Evolutionary conservation across 75 land plant species (phyloP).

Genomic region (Larix kaempferi): DNA sequence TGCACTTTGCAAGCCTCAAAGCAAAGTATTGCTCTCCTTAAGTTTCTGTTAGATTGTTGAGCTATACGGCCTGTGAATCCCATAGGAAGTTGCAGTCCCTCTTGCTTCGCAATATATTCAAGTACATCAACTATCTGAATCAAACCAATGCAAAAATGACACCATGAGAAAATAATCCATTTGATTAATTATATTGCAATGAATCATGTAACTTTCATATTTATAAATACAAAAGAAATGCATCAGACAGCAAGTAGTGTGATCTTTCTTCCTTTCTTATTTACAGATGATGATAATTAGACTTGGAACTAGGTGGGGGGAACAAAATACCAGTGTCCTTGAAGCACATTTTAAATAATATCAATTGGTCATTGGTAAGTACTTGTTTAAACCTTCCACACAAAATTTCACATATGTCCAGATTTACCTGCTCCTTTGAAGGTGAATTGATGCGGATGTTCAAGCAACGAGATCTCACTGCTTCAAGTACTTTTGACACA

Average conservation of each 20-base stretch:
- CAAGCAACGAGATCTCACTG: slow-evolving; percentile 93
- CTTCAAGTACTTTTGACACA: slow-evolving; percentile 95
- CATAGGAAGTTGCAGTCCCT: slow-evolving; percentile 73
- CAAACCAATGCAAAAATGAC: background rate
- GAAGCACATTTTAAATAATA: slow-evolving; percentile 1
- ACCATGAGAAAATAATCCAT: background rate
- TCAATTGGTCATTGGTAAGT: background rate
- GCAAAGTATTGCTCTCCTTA: slow-evolving; percentile 83
- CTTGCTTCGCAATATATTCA: slow-evolving; percentile 87
- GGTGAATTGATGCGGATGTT: slow-evolving; percentile 90
- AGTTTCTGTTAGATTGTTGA: slow-evolving; percentile 72
- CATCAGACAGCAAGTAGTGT: background rate
- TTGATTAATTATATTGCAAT: background rate
- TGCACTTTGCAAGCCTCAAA: slow-evolving; percentile 97
- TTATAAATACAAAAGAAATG: background rate
- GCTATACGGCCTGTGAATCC: slow-evolving; percentile 81
- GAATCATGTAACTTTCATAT: background rate
- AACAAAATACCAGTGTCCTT: background rate
- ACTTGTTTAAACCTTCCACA: background rate
- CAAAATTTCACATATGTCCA: background rate
- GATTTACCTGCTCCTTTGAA: slow-evolving; percentile 62
- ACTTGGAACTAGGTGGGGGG: background rate
- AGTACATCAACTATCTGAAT: slow-evolving; percentile 75
- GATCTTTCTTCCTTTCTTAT: background rate
- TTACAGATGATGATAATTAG: background rate